Conservation (phyloP, 768 basidiomycete genomes). For the Amanita phalloides region DNA sequence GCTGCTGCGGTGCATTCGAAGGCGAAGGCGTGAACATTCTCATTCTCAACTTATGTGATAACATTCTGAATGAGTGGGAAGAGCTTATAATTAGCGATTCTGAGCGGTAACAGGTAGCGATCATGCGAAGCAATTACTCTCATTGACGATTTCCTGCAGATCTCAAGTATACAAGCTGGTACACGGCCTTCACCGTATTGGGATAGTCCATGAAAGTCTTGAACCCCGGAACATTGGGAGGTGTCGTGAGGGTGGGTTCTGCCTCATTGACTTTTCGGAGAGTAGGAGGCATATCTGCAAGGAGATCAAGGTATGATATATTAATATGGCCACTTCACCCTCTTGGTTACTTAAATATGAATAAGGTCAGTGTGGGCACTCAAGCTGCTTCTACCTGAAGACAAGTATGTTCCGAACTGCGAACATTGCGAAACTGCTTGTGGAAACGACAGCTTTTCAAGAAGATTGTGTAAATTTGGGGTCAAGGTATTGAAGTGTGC, state of each 20-base stretch:
- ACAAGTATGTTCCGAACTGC: conserved; percentile 11
- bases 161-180: conserved; percentile 12
- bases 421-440: conserved; percentile 13
- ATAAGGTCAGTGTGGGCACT: no score
- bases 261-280: conserved; percentile 12
- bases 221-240: conserved; percentile 12
- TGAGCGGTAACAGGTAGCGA: no score
- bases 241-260: conserved; percentile 10
- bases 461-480: no score
- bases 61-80: conserved; percentile 11
- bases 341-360: conserved; percentile 5
- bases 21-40: conserved; percentile 9
- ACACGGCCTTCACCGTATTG: conserved; percentile 11
- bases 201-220: conserved; percentile 12
- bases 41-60: conserved; percentile 12
- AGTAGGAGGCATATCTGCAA: conserved; percentile 10
- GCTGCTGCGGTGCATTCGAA: conserved; percentile 12
- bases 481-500: no score
- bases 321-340: conserved; percentile 3
- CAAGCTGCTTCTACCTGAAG: conserved; percentile 6
- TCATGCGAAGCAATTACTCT: no score
- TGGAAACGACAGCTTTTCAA: conserved; percentile 8
- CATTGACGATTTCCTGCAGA: conserved; percentile 12
- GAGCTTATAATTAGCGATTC: no score
- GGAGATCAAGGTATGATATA: conserved; percentile 5